Percentiles rank a stretch among this genome's conserved stretches.
These are phyloP conservation scores for Lipomyces yamadae DNA, from an alignment of 805 yeast species.

Conservation along the genomic window DNA sequence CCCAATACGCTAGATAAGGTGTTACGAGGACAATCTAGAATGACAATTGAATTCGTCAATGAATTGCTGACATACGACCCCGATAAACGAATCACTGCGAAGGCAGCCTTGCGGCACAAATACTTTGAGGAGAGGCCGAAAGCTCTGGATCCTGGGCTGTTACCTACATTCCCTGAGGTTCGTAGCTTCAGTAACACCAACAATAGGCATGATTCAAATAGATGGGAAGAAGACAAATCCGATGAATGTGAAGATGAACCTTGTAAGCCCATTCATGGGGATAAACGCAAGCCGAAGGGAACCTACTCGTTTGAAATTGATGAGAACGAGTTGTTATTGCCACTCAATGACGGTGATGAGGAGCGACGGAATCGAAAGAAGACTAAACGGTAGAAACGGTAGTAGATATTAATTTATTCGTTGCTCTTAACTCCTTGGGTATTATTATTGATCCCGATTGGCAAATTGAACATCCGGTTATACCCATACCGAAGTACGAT, in stretches of 20 bases:
- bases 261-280: too few species aligned
- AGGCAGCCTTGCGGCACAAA: slow-evolving; percentile 65
- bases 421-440: not conserved
- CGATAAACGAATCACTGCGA: slow-evolving; percentile 63
- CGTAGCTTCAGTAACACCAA: slow-evolving; percentile 4
- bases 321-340: slow-evolving; percentile 2
- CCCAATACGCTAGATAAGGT: slow-evolving; percentile 48
- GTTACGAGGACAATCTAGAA: slow-evolving; percentile 52
- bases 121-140: slow-evolving; percentile 75
- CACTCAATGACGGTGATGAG: not conserved
- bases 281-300: slow-evolving; percentile 4
- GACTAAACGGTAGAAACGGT: not conserved
- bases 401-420: not conserved
- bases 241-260: not conserved
- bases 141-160: slow-evolving; percentile 26
- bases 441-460: not conserved
- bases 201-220: not conserved
- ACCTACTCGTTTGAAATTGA: slow-evolving; percentile 15
- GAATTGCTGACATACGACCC: slow-evolving; percentile 73
- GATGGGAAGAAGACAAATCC: not conserved
- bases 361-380: not conserved
- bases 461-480: not conserved
- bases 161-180: slow-evolving; percentile 31
- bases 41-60: slow-evolving; percentile 62
- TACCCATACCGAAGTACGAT: not conserved